These are phyloP conservation scores for Suillus lakei DNA, from an alignment of 768 basidiomycete genomes.

Conservation along the genomic window DNA sequence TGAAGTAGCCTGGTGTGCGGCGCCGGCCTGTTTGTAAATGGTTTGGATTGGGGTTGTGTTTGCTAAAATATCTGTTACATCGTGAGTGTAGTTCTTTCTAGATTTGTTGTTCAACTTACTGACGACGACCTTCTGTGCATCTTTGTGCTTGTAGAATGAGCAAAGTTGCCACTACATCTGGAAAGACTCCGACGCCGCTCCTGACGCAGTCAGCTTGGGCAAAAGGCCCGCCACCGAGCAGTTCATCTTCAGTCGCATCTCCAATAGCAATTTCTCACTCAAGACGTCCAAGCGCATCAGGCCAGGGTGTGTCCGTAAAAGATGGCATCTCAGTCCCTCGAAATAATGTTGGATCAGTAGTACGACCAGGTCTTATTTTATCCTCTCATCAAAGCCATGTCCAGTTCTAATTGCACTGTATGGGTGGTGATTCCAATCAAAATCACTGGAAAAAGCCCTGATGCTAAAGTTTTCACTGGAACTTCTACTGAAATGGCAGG, in stretches of 20 bases:
- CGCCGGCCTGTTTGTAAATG: no score
- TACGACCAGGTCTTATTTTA: conserved; percentile 65
- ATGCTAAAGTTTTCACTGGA: no score
- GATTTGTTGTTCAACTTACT: conserved; percentile 18
- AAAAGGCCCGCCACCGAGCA: conserved; percentile 77
- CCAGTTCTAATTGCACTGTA: no score
- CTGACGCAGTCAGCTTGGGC: conserved; percentile 89
- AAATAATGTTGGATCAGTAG: conserved; percentile 61
- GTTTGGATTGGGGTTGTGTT: no score
- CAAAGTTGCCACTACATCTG: conserved; percentile 76
- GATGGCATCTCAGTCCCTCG: conserved; percentile 79
- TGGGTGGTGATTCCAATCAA: no score
- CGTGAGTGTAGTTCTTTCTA: no score
- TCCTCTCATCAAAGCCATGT: not conserved
- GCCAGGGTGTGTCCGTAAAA: conserved; percentile 73
- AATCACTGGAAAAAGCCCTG: no score
- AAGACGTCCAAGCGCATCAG: conserved; percentile 76
- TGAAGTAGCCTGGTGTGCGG: no score
- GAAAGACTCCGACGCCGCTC: conserved; percentile 76
- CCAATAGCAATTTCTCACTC: conserved; percentile 66
- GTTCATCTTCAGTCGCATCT: conserved; percentile 47
- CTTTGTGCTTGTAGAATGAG: conserved; percentile 71
- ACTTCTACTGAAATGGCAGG: no score
- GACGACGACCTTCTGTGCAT: not conserved
- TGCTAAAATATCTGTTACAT: conserved; percentile 48